A percentile compares a stretch with the other conserved stretches of the same genome.
These are phyloP conservation scores for Lactarius vividus DNA, from an alignment of 768 basidiomycete genomes.

Conservation along the genomic window DNA sequence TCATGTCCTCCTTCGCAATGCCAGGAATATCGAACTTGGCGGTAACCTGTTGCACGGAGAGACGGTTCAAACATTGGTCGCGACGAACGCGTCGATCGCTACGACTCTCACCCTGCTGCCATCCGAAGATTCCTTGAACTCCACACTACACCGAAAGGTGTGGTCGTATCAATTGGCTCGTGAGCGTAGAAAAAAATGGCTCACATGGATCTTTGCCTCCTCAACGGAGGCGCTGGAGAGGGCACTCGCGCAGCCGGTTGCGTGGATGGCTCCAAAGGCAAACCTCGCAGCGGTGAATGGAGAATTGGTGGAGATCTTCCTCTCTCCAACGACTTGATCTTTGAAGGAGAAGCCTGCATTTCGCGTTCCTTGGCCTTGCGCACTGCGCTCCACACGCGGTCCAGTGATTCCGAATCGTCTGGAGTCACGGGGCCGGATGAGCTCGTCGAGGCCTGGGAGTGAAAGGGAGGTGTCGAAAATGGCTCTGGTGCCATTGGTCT, in stretches of 20 bases:
- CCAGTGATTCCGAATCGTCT: slow-evolving; percentile 39
- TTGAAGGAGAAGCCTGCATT: slow-evolving; percentile 66
- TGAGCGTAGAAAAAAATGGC: slow-evolving; percentile 27
- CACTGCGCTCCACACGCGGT: slow-evolving; percentile 64
- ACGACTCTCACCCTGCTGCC: slow-evolving; percentile 48
- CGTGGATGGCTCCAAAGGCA: slow-evolving; percentile 11
- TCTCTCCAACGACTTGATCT: slow-evolving; percentile 66
- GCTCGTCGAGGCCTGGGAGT: slow-evolving; percentile 26
- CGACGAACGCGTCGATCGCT: slow-evolving; percentile 28
- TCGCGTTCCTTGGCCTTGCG: slow-evolving; percentile 61
- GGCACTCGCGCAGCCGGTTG: slow-evolving; percentile 8
- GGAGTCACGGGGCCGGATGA: slow-evolving; percentile 28
- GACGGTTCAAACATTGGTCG: neutral
- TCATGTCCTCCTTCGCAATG: slow-evolving; percentile 69
- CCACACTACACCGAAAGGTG: slow-evolving; percentile 46
- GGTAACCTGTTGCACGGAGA: slow-evolving; percentile 42
- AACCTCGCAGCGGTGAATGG: slow-evolving; percentile 19
- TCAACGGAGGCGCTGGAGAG: slow-evolving; percentile 39
- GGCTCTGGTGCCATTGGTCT: slow-evolving; percentile 30
- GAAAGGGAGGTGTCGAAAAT: slow-evolving; percentile 25
- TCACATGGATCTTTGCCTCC: slow-evolving; percentile 65
- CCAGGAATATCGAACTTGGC: slow-evolving; percentile 71
- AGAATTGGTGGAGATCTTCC: slow-evolving; percentile 19
- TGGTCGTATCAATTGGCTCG: neutral
- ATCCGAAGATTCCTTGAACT: slow-evolving; percentile 67